phyloP scores from a whole-genome alignment of 345 rosid species.

The Microthlaspi erraticum region DNA sequence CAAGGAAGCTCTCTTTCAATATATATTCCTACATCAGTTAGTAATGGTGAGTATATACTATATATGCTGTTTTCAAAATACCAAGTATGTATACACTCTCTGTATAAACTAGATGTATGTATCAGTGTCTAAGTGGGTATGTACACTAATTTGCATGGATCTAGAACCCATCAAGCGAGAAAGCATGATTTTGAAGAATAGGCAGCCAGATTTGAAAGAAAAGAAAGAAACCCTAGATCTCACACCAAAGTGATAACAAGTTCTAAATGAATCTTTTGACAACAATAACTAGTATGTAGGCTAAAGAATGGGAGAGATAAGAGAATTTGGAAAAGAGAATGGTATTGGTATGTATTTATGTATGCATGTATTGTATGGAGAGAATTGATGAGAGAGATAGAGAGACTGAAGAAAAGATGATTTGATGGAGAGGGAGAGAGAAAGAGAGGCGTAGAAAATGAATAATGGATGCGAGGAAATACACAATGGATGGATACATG shows the following conservation, averaged over 20 bases:
- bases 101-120: not conserved
- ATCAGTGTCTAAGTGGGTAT: not conserved
- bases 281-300: not conserved
- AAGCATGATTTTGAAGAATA: conserved; percentile 18
- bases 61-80: no score
- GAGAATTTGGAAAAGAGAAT: conserved; percentile 1
- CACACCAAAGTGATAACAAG: not conserved
- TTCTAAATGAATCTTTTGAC: not conserved
- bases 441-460: conserved; percentile 5
- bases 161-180: conserved; percentile 11
- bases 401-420: conserved; percentile 3
- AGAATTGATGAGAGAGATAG: conserved; percentile 1
- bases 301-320: not conserved
- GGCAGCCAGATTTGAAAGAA: not conserved
- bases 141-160: conserved; percentile 7
- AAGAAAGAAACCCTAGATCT: conserved; percentile 39
- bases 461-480: conserved; percentile 16
- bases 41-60: not conserved
- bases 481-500: conserved; percentile 39
- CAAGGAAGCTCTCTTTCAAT: conserved; percentile 74
- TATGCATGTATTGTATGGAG: conserved; percentile 28
- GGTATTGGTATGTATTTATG: conserved; percentile 29
- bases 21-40: conserved; percentile 12
- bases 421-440: conserved; percentile 22
- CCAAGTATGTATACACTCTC: no score